A percentile compares a stretch with the other conserved stretches of the same genome.
phyloP scores from a whole-genome alignment of 768 basidiomycete genomes.

The Obba rivulosa region DNA sequence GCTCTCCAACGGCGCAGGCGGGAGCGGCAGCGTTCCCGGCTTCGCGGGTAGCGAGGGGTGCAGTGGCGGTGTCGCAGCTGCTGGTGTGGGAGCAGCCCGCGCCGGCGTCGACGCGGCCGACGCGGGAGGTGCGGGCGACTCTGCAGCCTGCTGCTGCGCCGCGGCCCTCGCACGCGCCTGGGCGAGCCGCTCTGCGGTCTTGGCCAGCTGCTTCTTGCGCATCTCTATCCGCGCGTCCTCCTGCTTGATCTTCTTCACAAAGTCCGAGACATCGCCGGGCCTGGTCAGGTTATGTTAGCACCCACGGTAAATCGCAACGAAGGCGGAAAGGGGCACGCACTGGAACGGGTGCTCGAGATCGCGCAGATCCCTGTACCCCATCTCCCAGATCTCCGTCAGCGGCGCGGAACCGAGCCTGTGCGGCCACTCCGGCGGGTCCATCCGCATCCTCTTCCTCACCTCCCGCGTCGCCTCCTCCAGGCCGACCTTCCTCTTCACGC shows the following conservation, averaged over 20 bases:
- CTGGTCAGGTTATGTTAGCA: constrained; percentile 30
- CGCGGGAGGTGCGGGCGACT: neutral
- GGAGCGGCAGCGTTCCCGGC: constrained; percentile 40
- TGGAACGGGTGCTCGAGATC: constrained; percentile 65
- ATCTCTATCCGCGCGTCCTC: constrained; percentile 60
- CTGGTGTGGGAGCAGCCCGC: constrained; percentile 2
- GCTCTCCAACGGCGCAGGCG: constrained; percentile 17
- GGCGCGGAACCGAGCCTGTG: constrained; percentile 64
- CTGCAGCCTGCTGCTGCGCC: constrained; percentile 15
- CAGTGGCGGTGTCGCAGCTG: constrained; percentile 25
- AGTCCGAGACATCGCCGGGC: constrained; percentile 70
- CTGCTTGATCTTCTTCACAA: constrained; percentile 62
- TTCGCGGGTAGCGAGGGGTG: constrained; percentile 73
- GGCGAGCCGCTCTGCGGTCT: constrained; percentile 32
- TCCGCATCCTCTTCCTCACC: constrained; percentile 47
- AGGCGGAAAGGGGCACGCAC: constrained; percentile 33
- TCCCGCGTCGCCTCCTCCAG: constrained; percentile 58
- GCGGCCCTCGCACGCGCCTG: constrained; percentile 38
- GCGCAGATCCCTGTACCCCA: constrained; percentile 62
- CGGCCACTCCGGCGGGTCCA: constrained; percentile 56
- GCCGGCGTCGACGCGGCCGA: neutral
- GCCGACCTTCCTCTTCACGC: constrained; percentile 38
- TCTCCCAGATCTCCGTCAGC: constrained; percentile 78
- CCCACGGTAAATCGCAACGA: neutral
- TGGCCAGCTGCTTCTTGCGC: constrained; percentile 36